A percentile compares a stretch with the other conserved stretches of the same genome.
These are phyloP conservation scores for Helminthosporium solani DNA, from an alignment of 2,329 filamentous ascomycete species.

Conservation along the genomic window DNA sequence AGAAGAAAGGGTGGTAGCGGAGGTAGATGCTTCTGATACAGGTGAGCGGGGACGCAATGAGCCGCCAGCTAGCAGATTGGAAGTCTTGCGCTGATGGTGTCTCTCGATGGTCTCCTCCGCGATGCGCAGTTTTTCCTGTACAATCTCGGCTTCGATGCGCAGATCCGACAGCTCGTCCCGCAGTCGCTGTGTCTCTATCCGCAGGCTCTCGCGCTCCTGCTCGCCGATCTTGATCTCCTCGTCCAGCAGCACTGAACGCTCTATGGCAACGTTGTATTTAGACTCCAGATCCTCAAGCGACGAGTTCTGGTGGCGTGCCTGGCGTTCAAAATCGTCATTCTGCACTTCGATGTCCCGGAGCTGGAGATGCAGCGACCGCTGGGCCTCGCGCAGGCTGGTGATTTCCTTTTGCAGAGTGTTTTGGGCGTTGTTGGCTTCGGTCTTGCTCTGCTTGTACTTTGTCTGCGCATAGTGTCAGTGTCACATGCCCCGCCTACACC, in stretches of 20 bases:
- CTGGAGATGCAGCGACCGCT: constrained; percentile 76
- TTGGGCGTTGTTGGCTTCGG: constrained; percentile 81
- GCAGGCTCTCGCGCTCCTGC: constrained; percentile 82
- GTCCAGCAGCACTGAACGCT: constrained; percentile 88
- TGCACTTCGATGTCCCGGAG: constrained; percentile 94
- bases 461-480: constrained; percentile 54
- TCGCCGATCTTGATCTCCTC: constrained; percentile 91
- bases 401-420: constrained; percentile 92
- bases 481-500: constrained; percentile 5
- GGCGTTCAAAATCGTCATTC: constrained; percentile 97
- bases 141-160: constrained; percentile 91
- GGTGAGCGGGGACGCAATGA: constrained; percentile 62
- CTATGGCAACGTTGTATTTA: constrained; percentile 93
- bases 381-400: constrained; percentile 81
- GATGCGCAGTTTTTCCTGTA: constrained; percentile 88
- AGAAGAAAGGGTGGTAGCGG: constrained; percentile 79
- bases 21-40: constrained; percentile 74
- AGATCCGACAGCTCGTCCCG: constrained; percentile 90
- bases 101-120: constrained; percentile 54
- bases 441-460: constrained; percentile 94
- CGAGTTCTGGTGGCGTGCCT: constrained; percentile 92
- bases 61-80: constrained; percentile 51
- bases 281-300: constrained; percentile 96
- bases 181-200: constrained; percentile 87
- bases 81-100: constrained; percentile 54